Conservation (phyloP, 1,139 yeast species). For the Kodamaea sp. region DNA sequence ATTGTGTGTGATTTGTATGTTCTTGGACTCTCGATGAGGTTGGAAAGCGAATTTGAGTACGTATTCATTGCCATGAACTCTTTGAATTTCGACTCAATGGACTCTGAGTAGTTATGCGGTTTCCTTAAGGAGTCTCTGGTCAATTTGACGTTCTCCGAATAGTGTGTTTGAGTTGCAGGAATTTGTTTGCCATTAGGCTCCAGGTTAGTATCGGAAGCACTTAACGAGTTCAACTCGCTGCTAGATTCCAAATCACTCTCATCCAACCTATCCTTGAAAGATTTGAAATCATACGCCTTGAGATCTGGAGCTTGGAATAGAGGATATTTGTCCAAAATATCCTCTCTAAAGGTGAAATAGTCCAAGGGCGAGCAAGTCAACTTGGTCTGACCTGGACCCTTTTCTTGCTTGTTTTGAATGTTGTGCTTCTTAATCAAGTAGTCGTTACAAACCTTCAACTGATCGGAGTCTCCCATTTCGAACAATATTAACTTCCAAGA, state of each 20-base stretch:
- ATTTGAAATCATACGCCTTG: conserved; percentile 20
- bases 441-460: conserved; percentile 48
- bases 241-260: conserved; percentile 1
- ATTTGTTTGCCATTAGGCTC: background rate
- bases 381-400: conserved; percentile 21
- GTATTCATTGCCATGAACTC: conserved; percentile 44
- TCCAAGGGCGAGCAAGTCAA: conserved; percentile 73
- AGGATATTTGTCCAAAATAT: conserved; percentile 74
- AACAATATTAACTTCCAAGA: conserved; percentile 60
- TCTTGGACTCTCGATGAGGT: conserved; percentile 60
- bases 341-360: conserved; percentile 76
- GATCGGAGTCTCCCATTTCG: conserved; percentile 61
- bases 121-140: no score
- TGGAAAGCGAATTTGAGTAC: conserved; percentile 55
- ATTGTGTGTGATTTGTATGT: conserved; percentile 56
- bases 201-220: background rate
- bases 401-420: conserved; percentile 34
- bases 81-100: conserved; percentile 26
- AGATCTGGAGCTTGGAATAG: conserved; percentile 37
- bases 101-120: conserved; percentile 1
- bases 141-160: no score
- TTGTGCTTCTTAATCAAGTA: conserved; percentile 48
- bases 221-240: background rate
- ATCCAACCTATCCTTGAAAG: conserved; percentile 14
- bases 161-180: background rate